Evolutionary conservation across 768 basidiomycete genomes (phyloP).

Genomic region (Termitomyces sp.): DNA sequence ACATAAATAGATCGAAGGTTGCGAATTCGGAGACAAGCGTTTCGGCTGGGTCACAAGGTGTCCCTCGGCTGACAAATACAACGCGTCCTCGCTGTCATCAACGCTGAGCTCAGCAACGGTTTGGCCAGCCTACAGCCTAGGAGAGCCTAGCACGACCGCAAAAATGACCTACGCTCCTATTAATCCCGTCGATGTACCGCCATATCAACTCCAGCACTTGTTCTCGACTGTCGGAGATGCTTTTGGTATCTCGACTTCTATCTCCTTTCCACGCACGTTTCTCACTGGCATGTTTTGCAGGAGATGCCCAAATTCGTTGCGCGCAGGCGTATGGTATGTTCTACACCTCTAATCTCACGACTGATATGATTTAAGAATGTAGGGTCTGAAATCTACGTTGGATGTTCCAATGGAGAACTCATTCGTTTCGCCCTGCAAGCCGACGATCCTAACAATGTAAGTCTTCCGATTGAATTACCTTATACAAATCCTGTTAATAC

Average conservation of each 20-base stretch:
- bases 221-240: slow-evolving; percentile 29
- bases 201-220: slow-evolving; percentile 53
- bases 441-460: slow-evolving; percentile 47
- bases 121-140: neutral
- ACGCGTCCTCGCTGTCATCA: slow-evolving; percentile 2
- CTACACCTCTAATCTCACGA: neutral
- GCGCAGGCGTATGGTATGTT: slow-evolving; percentile 56
- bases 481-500: neutral
- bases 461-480: slow-evolving; percentile 6
- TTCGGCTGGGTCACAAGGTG: slow-evolving; percentile 8
- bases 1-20: neutral
- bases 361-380: neutral
- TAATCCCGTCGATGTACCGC: slow-evolving; percentile 51
- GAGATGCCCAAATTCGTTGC: slow-evolving; percentile 35
- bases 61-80: slow-evolving; percentile 14
- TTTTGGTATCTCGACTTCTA: slow-evolving; percentile 5
- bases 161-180: slow-evolving; percentile 38
- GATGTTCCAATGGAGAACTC: slow-evolving; percentile 81
- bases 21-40: slow-evolving; percentile 3
- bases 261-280: neutral
- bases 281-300: slow-evolving; percentile 7
- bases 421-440: slow-evolving; percentile 73
- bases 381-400: slow-evolving; percentile 87
- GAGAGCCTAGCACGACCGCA: neutral
- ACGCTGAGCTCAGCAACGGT: neutral